Evolutionary conservation across 306 rosid species (phyloP).

Genomic region (Glycyrrhiza uralensis): DNA sequence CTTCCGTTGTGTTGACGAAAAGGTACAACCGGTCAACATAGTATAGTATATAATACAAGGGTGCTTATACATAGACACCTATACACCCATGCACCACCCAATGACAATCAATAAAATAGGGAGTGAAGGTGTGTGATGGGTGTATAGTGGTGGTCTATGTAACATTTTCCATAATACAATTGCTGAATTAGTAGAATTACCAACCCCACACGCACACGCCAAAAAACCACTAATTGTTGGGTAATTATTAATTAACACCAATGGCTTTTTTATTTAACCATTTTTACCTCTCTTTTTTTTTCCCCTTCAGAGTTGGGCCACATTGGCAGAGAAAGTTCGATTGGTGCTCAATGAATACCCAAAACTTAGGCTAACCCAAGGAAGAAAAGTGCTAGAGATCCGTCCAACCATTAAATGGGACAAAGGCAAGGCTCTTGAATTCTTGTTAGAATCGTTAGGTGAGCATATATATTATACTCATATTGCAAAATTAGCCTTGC

Average conservation of each 20-base stretch:
- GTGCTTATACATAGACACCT: too few relatives aligned
- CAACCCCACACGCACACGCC: slow-evolving; percentile 9
- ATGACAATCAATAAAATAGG: too few relatives aligned
- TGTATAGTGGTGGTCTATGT: too few relatives aligned
- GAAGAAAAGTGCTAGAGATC: slow-evolving; percentile 83
- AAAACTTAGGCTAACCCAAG: slow-evolving; percentile 67
- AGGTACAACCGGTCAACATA: too few relatives aligned
- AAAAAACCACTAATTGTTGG: background rate
- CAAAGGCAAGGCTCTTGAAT: slow-evolving; percentile 92
- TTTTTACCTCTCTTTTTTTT: background rate
- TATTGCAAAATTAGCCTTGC: background rate
- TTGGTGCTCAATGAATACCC: slow-evolving; percentile 72
- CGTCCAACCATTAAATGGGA: slow-evolving; percentile 96
- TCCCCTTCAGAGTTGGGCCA: slow-evolving; percentile 60
- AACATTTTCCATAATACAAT: too few relatives aligned
- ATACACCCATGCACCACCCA: too few relatives aligned
- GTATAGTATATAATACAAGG: too few relatives aligned
- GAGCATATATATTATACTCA: background rate
- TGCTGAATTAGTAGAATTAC: background rate
- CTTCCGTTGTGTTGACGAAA: slow-evolving; percentile 95
- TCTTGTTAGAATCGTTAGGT: slow-evolving; percentile 77
- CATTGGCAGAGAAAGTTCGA: slow-evolving; percentile 71
- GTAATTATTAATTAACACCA: background rate
- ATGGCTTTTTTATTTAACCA: background rate
- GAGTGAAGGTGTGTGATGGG: too few relatives aligned